A percentile compares a stretch with the other conserved stretches of the same genome.
phyloP scores from a whole-genome alignment of 306 rosid species.

The Sphenostylis stenocarpa region DNA sequence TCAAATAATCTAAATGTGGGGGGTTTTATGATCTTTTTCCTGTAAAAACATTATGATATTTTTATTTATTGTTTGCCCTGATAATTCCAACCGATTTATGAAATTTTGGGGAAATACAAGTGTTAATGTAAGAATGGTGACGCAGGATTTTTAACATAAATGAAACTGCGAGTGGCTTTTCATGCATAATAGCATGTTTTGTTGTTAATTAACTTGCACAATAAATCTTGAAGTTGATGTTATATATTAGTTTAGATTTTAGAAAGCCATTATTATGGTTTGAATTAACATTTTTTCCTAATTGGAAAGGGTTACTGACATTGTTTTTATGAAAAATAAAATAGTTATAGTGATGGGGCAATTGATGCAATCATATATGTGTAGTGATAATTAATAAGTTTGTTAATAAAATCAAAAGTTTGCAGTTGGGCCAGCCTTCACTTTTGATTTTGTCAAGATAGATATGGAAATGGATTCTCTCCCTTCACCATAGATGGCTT shows the following conservation, averaged over 20 bases:
- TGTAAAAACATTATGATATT: too few relatives aligned
- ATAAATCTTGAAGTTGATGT: constrained; percentile 5
- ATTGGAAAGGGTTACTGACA: background rate
- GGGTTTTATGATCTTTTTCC: background rate
- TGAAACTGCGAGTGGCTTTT: background rate
- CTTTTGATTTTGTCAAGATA: background rate
- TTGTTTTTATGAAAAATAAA: background rate
- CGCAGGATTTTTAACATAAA: background rate
- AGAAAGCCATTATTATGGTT: background rate
- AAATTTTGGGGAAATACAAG: background rate
- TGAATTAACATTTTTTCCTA: background rate
- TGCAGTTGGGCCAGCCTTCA: constrained; percentile 2
- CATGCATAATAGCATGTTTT: background rate
- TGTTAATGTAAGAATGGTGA: background rate
- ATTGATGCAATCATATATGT: background rate
- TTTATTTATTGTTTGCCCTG: too few relatives aligned
- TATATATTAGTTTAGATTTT: background rate
- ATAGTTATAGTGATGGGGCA: background rate
- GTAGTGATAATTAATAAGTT: background rate
- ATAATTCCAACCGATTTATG: too few relatives aligned
- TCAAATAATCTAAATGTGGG: background rate
- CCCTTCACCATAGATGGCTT: background rate
- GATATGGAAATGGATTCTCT: background rate
- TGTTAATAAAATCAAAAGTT: background rate
- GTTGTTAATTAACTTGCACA: background rate